Evolutionary conservation across 495 filamentous ascomycete species (phyloP), one percentile per base, ranked within the genome.

Genomic region (Astrocystis sublimbata): DNA sequence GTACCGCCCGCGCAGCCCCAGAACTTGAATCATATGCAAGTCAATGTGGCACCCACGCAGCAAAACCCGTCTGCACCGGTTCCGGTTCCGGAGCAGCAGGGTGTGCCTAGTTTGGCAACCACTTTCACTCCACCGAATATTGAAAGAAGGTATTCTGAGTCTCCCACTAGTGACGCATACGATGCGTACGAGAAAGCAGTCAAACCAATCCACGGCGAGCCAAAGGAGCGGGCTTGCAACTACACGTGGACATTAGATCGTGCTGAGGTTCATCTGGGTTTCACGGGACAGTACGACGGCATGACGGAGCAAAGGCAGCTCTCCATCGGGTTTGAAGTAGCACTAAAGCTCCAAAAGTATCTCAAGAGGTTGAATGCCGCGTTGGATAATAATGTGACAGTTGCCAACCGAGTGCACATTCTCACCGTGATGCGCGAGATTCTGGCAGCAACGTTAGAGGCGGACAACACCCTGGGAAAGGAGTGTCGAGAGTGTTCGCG

Each of bases 321-420:
- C 2, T 2, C 13, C 17, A 41, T 41, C 17, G 12, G 12, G 3
- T 41, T 4, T 6, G 38, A 41, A 3, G 38, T 41, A 41, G 12
- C 12, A n/a, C 38, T 41, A 4, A 41, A 41, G 6, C 38, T 41
- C 15, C 38, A 41, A 41, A 41, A 41, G 38, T n/a, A n/a, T 12
- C 38, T 47, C 19, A 47, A 10, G 15, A 46, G 26, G 45, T 47
- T 47, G 19, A 47, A 26, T 47, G 8, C 24, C 12, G 1, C 21
- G 19, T 2, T 60, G 6, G 45, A 47, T 31, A 60, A 60, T 30
- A 5, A 49, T 23, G 26, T 36, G 26, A 49, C 57, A 4, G 36
- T 60, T 23, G 43, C 19, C 43, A 60, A 60, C 19, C 57, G 57
- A 17, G 26, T 60, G 57, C 57, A 60, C 43, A 17, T 60, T 47